Base-by-base conservation (phyloP, 2,329 filamentous ascomycete genomes). In the Nothophaeocryptopus gaeumannii region DNA sequence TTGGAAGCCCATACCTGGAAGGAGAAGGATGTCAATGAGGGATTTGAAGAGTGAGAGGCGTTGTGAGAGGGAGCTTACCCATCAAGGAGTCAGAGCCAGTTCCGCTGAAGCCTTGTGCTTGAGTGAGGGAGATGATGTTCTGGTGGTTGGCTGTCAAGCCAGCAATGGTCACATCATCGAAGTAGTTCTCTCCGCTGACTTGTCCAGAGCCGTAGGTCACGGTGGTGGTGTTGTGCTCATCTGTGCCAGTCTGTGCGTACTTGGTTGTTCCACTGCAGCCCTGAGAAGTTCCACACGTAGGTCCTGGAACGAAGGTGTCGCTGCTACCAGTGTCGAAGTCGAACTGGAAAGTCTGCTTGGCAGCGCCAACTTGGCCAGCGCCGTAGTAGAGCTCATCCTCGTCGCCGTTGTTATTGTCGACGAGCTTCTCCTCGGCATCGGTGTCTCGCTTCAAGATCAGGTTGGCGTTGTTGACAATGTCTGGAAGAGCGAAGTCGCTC, bases 111-210 rank as follows among this genome's bases (percentile, higher is more conserved):
- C 61, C 61, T 36, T 51, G 39, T 5, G 61, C 61, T 30, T 54
- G 41, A 7, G 61, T 62, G 40, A 63, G 50, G 20, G 59, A 61
- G 47, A 60, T 59, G 47, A 59, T 44, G 45, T 59, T 61, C 42
- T 62, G 59, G 37, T 56, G 41, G 2, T 31, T 55, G 14, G 59
- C 58, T 11, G 54, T 58, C 7, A 60, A 44, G 12, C 59, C 59
- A 26, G 58, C 59, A 30, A 62, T 45, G 4, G 58, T 62, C 2
- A 62, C 53, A 42, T 31, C 51, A 51, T 62, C 59, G 47, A 55
- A 56, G 56, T 59, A 62, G 49, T 62, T 62, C 51, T 60, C 58
- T 16, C 59, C 59, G 9, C 38, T 41, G n/a, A 62, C 58, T 36
- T 45, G 16, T 11, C 59, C 59, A 13, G 56, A 59, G 39, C 59